Percentiles rank a stretch among this genome's conserved stretches.
phyloP scores from a whole-genome alignment of 768 basidiomycete species.

The Pisolithus albus region DNA sequence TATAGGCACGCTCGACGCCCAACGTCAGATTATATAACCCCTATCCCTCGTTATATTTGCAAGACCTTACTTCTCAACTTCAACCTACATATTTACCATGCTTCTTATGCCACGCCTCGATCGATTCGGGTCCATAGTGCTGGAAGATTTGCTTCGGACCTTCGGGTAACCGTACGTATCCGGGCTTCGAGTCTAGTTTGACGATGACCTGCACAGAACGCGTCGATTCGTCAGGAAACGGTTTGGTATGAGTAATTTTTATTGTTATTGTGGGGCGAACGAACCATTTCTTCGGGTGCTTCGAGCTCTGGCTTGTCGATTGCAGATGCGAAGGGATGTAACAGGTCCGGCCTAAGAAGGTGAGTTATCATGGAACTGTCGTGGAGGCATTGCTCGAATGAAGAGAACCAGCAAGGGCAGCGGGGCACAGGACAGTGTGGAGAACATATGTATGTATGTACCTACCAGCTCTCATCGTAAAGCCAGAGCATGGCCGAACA shows the following conservation, averaged over 20 bases:
- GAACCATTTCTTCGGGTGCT: slow-evolving; percentile 44
- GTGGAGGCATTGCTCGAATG: too few species aligned
- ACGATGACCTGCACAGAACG: slow-evolving; percentile 34
- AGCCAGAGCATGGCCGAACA: slow-evolving; percentile 66
- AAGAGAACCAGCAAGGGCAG: too few species aligned
- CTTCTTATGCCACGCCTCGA: slow-evolving; percentile 59
- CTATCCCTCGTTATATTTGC: too few species aligned
- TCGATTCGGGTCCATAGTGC: slow-evolving; percentile 36
- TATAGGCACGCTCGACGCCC: too few species aligned
- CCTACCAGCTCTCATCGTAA: slow-evolving; percentile 50
- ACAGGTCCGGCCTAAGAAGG: slow-evolving; percentile 47
- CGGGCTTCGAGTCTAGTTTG: slow-evolving; percentile 45
- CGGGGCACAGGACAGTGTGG: too few species aligned
- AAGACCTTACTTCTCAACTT: neutral
- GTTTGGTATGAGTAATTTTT: neutral
- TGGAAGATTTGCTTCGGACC: slow-evolving; percentile 44
- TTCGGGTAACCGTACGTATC: slow-evolving; percentile 57
- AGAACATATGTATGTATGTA: neutral
- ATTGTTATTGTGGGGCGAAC: slow-evolving; percentile 5
- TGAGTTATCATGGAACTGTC: too few species aligned
- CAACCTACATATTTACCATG: slow-evolving; percentile 36
- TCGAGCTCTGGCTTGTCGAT: slow-evolving; percentile 57
- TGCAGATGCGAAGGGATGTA: slow-evolving; percentile 64
- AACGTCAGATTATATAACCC: too few species aligned
- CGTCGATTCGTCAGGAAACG: neutral